These are phyloP conservation scores for Penicillium taxi DNA, from an alignment of 495 filamentous ascomycete species.

Conservation along the genomic window DNA sequence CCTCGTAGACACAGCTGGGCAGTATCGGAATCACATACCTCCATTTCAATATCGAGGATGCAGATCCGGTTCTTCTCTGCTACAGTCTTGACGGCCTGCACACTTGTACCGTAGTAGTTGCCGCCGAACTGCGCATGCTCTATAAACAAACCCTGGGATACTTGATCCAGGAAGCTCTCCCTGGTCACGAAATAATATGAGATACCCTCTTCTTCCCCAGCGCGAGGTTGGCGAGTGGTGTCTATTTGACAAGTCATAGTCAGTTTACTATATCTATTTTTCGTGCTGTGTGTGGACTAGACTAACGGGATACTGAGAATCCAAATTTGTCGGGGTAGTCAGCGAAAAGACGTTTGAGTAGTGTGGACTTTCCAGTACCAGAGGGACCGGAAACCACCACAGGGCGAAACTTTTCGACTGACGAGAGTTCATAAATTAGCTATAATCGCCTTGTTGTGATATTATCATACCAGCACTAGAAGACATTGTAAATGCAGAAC, in stretches of 20 bases:
- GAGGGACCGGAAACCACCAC: conserved; percentile 81
- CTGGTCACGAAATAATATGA: conserved; percentile 69
- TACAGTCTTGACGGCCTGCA: conserved; percentile 63
- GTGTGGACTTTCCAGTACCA: conserved; percentile 78
- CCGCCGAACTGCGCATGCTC: conserved; percentile 72
- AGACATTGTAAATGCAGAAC: conserved; percentile 18
- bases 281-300: background rate
- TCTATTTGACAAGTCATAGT: background rate
- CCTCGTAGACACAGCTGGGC: too few relatives aligned
- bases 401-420: conserved; percentile 44
- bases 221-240: conserved; percentile 57
- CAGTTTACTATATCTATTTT: too few relatives aligned
- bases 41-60: conserved; percentile 59
- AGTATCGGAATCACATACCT: too few relatives aligned
- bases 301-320: conserved; percentile 59
- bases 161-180: conserved; percentile 55
- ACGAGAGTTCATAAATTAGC: background rate
- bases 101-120: conserved; percentile 74
- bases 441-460: background rate
- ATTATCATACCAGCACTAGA: conserved; percentile 21
- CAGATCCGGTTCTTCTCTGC: conserved; percentile 45
- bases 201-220: conserved; percentile 60
- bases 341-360: conserved; percentile 58
- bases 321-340: conserved; percentile 62
- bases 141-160: conserved; percentile 60